Conservation (phyloP, 208 protist genomes). For the Tritrichomonas foetus region DNA sequence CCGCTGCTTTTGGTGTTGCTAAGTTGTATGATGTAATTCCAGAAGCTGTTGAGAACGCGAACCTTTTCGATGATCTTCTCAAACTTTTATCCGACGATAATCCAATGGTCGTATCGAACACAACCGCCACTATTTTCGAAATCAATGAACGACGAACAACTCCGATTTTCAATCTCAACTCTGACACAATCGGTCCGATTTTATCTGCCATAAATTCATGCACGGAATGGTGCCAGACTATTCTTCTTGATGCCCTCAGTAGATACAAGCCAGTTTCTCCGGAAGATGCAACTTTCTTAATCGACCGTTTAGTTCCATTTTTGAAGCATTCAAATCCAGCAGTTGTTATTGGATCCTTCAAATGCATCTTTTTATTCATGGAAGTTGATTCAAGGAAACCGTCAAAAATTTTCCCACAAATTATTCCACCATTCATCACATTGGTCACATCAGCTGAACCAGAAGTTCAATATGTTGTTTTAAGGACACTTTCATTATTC, state of each 20-base stretch:
- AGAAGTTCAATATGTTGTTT: conserved; percentile 94
- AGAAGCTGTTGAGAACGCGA: conserved; percentile 71
- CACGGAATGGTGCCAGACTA: conserved; percentile 95
- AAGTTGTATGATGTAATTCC: conserved; percentile 90
- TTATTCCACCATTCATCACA: conserved; percentile 76
- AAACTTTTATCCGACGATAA: conserved; percentile 86
- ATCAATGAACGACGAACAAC: conserved; percentile 64
- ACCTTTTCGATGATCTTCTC: conserved; percentile 64
- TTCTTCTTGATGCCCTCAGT: conserved; percentile 87
- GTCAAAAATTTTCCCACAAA: conserved; percentile 69
- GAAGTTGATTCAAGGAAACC: conserved; percentile 60
- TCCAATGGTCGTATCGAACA: conserved; percentile 85
- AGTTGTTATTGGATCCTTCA: conserved; percentile 91
- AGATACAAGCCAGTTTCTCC: conserved; percentile 46
- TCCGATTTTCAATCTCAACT: conserved; percentile 65
- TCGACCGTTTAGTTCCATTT: conserved; percentile 81
- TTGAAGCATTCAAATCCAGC: conserved; percentile 91
- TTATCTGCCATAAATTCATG: conserved; percentile 84
- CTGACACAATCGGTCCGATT: conserved; percentile 78
- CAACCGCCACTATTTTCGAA: conserved; percentile 84
- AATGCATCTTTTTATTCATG: conserved; percentile 75
- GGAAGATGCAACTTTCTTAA: conserved; percentile 73
- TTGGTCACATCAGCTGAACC: conserved; percentile 71
- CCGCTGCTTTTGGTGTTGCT: conserved; percentile 84
- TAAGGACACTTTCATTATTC: conserved; percentile 95